Percentiles rank a stretch among this genome's conserved stretches.
These are phyloP conservation scores for Cystofilobasidium bisporidii DNA, from an alignment of 768 basidiomycete genomes.

Conservation along the genomic window DNA sequence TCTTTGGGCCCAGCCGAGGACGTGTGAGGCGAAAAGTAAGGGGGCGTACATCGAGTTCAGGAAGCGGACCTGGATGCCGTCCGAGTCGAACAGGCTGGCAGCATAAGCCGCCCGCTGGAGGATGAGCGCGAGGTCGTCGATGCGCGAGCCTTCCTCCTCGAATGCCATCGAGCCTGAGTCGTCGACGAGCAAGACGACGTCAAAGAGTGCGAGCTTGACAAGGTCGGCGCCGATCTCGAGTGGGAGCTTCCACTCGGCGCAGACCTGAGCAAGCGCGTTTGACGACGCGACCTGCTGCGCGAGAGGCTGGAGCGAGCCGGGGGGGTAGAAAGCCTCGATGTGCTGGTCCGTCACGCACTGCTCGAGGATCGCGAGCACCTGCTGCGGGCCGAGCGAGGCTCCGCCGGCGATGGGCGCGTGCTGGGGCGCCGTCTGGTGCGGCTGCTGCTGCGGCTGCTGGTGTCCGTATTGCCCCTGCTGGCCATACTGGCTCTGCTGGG, in stretches of 20 bases:
- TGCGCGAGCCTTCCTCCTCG: conserved; percentile 32
- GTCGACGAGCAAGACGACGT: conserved; percentile 32
- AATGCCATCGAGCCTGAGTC: conserved; percentile 37
- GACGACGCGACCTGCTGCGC: conserved; percentile 40
- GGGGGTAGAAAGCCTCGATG: conserved; percentile 43
- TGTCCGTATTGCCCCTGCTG: conserved; percentile 23
- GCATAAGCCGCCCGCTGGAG: conserved; percentile 42
- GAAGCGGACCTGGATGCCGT: conserved; percentile 38
- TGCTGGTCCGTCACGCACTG: conserved; percentile 37
- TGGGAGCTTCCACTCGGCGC: conserved; percentile 38
- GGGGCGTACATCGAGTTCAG: conserved; percentile 38
- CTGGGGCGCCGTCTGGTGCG: conserved; percentile 18
- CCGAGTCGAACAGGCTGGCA: conserved; percentile 40
- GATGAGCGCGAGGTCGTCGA: conserved; percentile 43
- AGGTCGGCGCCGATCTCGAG: conserved; percentile 41
- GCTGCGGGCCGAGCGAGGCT: conserved; percentile 2
- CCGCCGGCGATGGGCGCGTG: conserved; percentile 8
- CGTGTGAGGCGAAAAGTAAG: no score
- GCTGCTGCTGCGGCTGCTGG: conserved; percentile 9
- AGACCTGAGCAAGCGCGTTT: conserved; percentile 39
- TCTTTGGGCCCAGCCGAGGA: no score
- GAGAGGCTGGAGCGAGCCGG: conserved; percentile 40
- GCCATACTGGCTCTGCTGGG: conserved; percentile 20
- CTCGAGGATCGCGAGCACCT: conserved; percentile 16
- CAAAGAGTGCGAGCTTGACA: conserved; percentile 42